Evolutionary conservation across 176 grass and related monocot species (phyloP).

Genomic region (Oryza punctata): DNA sequence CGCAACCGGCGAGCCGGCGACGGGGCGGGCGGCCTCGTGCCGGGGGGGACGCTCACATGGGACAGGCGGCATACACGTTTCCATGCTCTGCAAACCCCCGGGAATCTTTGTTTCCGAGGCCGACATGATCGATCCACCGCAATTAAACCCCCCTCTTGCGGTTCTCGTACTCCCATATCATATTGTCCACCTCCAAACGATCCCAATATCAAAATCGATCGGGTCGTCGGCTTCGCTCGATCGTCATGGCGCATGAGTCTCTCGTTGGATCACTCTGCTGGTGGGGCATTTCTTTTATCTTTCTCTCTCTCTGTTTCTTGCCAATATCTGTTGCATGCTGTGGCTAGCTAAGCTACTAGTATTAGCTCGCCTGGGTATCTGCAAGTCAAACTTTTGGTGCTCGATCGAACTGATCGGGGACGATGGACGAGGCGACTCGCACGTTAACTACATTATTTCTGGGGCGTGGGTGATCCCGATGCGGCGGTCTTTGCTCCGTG

Average conservation of each 20-base stretch:
- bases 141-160: not conserved
- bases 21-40: conserved; percentile 40
- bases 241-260: not conserved
- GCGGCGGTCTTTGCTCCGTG: conserved; percentile 43
- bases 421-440: not conserved
- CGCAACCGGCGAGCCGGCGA: conserved; percentile 61
- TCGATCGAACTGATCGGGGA: not conserved
- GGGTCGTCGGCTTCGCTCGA: not conserved
- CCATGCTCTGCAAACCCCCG: conserved; percentile 46
- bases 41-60: conserved; percentile 43
- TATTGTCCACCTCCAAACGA: not conserved
- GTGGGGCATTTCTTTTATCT: not conserved
- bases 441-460: not conserved
- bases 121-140: conserved; percentile 24
- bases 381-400: conserved; percentile 41
- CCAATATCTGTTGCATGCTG: not conserved
- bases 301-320: not conserved
- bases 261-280: conserved; percentile 4
- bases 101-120: conserved; percentile 74
- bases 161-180: not conserved
- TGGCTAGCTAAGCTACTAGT: not conserved
- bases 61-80: conserved; percentile 49
- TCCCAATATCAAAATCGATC: not conserved
- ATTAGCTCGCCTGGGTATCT: conserved; percentile 21
- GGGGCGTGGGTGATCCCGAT: conserved; percentile 41